Evolutionary conservation across 2,329 filamentous ascomycete genomes (phyloP).

Genomic region (Diaporthe amygdali): DNA sequence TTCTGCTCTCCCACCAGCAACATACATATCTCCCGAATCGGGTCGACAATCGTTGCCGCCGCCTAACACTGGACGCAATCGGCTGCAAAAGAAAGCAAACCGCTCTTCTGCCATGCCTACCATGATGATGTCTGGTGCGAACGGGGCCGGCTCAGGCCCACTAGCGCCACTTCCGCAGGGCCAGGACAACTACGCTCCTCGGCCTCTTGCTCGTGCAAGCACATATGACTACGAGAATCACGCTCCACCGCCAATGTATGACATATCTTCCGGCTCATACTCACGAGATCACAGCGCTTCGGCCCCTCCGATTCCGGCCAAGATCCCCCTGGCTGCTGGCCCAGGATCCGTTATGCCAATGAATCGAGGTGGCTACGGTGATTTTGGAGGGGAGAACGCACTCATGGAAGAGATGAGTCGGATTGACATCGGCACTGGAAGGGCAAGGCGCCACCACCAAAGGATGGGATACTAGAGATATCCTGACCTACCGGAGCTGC

Average conservation of each 20-base stretch:
- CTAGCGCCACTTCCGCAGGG: slow-evolving; percentile 58
- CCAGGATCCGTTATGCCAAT: slow-evolving; percentile 41
- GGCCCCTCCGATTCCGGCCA: slow-evolving; percentile 71
- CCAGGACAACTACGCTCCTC: slow-evolving; percentile 53
- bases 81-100: slow-evolving; percentile 68
- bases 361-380: slow-evolving; percentile 28
- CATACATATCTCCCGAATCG: slow-evolving; percentile 33
- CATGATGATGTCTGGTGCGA: slow-evolving; percentile 36
- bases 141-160: slow-evolving; percentile 49
- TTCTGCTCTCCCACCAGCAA: slow-evolving; percentile 36
- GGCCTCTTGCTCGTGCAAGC: slow-evolving; percentile 49
- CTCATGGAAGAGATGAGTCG: slow-evolving; percentile 74
- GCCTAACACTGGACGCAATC: slow-evolving; percentile 54
- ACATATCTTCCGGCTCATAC: slow-evolving; percentile 35
- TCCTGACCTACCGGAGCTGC: not conserved
- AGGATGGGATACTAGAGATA: slow-evolving; percentile 24
- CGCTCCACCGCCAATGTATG: slow-evolving; percentile 39
- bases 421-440: slow-evolving; percentile 69
- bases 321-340: slow-evolving; percentile 64
- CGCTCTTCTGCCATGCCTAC: slow-evolving; percentile 49
- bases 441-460: slow-evolving; percentile 53
- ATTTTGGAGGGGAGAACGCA: slow-evolving; percentile 55
- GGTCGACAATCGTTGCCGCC: slow-evolving; percentile 34
- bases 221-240: slow-evolving; percentile 64
- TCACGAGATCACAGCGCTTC: slow-evolving; percentile 38